Percentiles rank a stretch among this genome's conserved stretches.
These are phyloP conservation scores for Endocalyx cinctus DNA, from an alignment of 2,329 filamentous ascomycete genomes.

Conservation along the genomic window DNA sequence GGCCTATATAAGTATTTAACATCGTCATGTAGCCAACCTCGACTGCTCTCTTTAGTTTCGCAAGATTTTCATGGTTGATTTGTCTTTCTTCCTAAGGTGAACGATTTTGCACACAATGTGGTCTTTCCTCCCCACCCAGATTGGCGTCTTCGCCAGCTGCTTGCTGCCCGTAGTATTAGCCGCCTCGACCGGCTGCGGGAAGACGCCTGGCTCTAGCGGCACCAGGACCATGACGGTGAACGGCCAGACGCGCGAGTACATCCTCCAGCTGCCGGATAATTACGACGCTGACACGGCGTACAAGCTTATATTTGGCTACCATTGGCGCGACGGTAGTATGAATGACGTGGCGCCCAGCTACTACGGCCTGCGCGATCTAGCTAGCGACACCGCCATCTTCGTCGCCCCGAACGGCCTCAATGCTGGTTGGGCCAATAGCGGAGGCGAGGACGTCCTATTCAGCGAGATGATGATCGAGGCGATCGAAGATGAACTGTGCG, in stretches of 20 bases:
- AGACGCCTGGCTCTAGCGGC: slow-evolving; percentile 24
- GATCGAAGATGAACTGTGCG: slow-evolving; percentile 35
- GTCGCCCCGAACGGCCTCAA: slow-evolving; percentile 38
- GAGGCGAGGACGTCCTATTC: slow-evolving; percentile 37
- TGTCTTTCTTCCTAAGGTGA: too few species aligned
- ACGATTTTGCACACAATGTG: too few species aligned
- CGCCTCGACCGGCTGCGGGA: slow-evolving; percentile 30
- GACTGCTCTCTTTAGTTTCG: too few species aligned
- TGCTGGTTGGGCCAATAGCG: slow-evolving; percentile 37
- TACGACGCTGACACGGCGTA: slow-evolving; percentile 35
- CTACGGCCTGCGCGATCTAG: slow-evolving; percentile 35
- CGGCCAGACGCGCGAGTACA: slow-evolving; percentile 33
- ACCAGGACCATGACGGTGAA: slow-evolving; percentile 31
- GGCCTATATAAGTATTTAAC: too few species aligned
- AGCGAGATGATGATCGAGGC: slow-evolving; percentile 33
- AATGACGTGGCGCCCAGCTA: slow-evolving; percentile 31
- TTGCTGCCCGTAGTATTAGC: too few species aligned
- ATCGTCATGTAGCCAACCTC: too few species aligned
- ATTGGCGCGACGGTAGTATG: slow-evolving; percentile 36
- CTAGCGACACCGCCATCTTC: slow-evolving; percentile 35
- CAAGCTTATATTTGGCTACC: slow-evolving; percentile 37
- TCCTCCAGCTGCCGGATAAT: slow-evolving; percentile 32
- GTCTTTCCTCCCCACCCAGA: too few species aligned
- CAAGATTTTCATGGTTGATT: too few species aligned
- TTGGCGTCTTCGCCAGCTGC: too few species aligned